These are phyloP conservation scores for Neoascochyta sp. DNA, from an alignment of 2,329 filamentous ascomycete species.

Conservation along the genomic window DNA sequence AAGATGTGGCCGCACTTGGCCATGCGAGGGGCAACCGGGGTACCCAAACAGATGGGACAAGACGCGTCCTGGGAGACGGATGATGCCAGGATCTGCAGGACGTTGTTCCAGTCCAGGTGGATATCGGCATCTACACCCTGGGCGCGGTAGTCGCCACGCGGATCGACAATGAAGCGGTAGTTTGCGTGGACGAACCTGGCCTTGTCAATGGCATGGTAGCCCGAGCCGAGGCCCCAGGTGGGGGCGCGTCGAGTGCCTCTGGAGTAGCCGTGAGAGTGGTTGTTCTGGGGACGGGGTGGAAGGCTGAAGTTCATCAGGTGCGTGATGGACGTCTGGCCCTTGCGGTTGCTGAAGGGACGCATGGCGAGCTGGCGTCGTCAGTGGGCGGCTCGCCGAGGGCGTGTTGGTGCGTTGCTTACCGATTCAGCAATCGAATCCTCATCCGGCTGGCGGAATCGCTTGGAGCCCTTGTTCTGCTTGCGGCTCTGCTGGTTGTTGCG, in stretches of 20 bases:
- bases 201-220: constrained; percentile 88
- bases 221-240: constrained; percentile 81
- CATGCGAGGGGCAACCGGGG: constrained; percentile 92
- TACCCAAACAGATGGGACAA: constrained; percentile 92
- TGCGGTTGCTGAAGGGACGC: constrained; percentile 64
- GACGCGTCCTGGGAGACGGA: constrained; percentile 81
- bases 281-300: constrained; percentile 66
- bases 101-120: constrained; percentile 83
- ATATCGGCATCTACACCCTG: constrained; percentile 85
- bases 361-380: constrained; percentile 54
- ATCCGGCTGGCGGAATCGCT: constrained; percentile 68
- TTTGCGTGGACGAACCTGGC: constrained; percentile 92
- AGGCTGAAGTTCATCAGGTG: constrained; percentile 90
- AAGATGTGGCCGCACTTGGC: constrained; percentile 97
- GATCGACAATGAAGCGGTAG: constrained; percentile 92
- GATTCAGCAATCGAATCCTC: constrained; percentile 85
- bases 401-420: constrained; percentile 47
- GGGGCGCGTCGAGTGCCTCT: constrained; percentile 60
- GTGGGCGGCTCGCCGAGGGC: neutral
- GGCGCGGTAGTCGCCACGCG: constrained; percentile 70
- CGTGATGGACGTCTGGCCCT: constrained; percentile 94
- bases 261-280: constrained; percentile 54
- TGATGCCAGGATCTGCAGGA: constrained; percentile 88
- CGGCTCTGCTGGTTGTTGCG: constrained; percentile 73
- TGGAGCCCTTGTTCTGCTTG: constrained; percentile 81